Evolutionary conservation across 352 stramenopile species (phyloP).

Genomic region (Pythium pectinolyticum): DNA sequence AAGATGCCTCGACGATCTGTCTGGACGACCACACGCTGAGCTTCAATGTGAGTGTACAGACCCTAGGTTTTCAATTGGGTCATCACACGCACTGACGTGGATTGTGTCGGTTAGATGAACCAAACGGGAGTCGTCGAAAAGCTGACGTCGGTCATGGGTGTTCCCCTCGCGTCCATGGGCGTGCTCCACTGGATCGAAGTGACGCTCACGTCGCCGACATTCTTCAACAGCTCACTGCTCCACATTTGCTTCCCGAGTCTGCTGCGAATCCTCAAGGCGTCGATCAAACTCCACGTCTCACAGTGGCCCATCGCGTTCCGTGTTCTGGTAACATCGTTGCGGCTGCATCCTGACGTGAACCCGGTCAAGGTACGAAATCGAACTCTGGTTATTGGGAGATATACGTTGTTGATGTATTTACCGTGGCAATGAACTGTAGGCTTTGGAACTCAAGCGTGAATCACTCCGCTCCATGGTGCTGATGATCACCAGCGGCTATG

Average conservation of each 20-base stretch:
- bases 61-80: neutral
- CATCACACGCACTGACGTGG: neutral
- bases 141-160: conserved; percentile 70
- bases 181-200: conserved; percentile 84
- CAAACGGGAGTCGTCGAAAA: conserved; percentile 82
- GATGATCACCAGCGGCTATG: conserved; percentile 86
- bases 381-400: too few relatives aligned
- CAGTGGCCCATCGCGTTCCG: conserved; percentile 85
- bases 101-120: conserved; percentile 60
- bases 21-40: conserved; percentile 84
- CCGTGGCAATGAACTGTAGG: too few relatives aligned
- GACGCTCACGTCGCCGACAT: conserved; percentile 66
- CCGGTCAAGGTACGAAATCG: conserved; percentile 79
- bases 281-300: conserved; percentile 71
- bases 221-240: conserved; percentile 82
- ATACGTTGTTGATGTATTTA: too few relatives aligned
- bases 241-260: conserved; percentile 86
- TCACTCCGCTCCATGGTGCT: conserved; percentile 85
- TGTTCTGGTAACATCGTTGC: conserved; percentile 75
- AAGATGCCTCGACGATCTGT: conserved; percentile 76
- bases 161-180: conserved; percentile 85
- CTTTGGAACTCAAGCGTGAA: conserved; percentile 81
- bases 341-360: conserved; percentile 76
- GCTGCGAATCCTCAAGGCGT: conserved; percentile 72
- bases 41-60: conserved; percentile 81